Evolutionary conservation across 257 asterid genomes (phyloP), one percentile per base, ranked within the genome.

Genomic region (Vinca minor): DNA sequence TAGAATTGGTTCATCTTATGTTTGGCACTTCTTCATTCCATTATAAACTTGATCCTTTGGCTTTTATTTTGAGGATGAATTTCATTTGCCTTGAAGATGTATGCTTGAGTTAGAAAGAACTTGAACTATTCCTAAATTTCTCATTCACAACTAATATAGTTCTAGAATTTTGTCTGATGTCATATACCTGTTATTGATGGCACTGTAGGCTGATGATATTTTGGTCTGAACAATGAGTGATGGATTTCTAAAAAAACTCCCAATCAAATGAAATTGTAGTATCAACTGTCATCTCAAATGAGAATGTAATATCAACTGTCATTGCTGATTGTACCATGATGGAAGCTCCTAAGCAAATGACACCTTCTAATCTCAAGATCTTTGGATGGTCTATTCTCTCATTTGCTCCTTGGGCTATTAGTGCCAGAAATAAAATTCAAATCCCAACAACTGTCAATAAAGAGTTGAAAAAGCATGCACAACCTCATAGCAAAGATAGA

Each of bases 371-470:
- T 38, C 66, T 75, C 75, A 70, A 73, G 71, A 66, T 84, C 79
- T 81, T 84, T 87, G 77, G 80, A 28, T 72, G 78, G 88, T 75
- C 89, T 34, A 44, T 78, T 69, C 56, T 72, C 32, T 72, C 89
- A 58, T 36, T 87, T 32, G 49, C 81, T 65, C 92, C 95, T 26
- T 82, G 95, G 95, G 85, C 82, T 66, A 59, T 74, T 62, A 74
- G 66, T 69, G 70, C 86, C 62, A 62, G 79, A 54, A 81, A 76
- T 35, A 81, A 72, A 66, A 57, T 84, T 65, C 94, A 80, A 44
- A 70, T 88, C 77, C 96, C 96, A 58, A 73, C 83, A 39, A 88
- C 98, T 58, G 87, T 91, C 68, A 88, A 88, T 74, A 84, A 62
- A 76, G 76, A 76, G 77, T 77, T 91, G 44, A 88, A 80, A 73